Percentiles rank a stretch among this genome's conserved stretches.
Conservation (phyloP, 139 green algal genomes). For the Tetraselmis striata region DNA sequence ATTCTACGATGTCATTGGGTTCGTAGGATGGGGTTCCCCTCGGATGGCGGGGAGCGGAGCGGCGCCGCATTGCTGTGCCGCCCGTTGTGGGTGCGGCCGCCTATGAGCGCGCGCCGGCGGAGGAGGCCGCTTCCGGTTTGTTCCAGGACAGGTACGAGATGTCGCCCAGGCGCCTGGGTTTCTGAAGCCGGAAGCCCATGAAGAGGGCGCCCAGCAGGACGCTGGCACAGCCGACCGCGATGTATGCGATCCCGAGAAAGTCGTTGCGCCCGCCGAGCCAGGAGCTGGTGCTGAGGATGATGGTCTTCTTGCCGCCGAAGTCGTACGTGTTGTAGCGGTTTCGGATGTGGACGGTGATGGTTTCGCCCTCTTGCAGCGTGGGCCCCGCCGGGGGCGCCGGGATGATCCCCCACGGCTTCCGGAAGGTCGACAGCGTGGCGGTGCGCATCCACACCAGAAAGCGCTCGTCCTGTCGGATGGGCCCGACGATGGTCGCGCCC, state of each 20-base stretch:
- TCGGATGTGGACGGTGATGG: slow-evolving; percentile 39
- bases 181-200: slow-evolving; percentile 13
- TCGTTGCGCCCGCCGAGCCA: slow-evolving; percentile 75
- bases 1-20: too few species aligned
- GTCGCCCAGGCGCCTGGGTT: neutral
- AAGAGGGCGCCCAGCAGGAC: slow-evolving; percentile 35
- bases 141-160: neutral
- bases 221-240: slow-evolving; percentile 37
- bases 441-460: slow-evolving; percentile 58
- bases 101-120: neutral
- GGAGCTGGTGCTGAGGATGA: slow-evolving; percentile 62
- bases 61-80: too few species aligned
- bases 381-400: neutral
- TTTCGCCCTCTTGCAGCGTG: neutral
- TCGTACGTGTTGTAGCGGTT: slow-evolving; percentile 79
- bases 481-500: slow-evolving; percentile 41
- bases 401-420: neutral
- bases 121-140: neutral
- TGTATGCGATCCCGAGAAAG: slow-evolving; percentile 56
- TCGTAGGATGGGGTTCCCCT: too few species aligned
- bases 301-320: slow-evolving; percentile 48
- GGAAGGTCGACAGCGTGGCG: slow-evolving; percentile 29
- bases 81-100: too few species aligned
- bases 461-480: slow-evolving; percentile 32
- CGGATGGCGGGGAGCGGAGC: too few species aligned